A percentile compares a stretch with the other conserved stretches of the same genome.
Evolutionary conservation across 345 rosid species (phyloP).

Genomic region (Lepidium sativum): DNA sequence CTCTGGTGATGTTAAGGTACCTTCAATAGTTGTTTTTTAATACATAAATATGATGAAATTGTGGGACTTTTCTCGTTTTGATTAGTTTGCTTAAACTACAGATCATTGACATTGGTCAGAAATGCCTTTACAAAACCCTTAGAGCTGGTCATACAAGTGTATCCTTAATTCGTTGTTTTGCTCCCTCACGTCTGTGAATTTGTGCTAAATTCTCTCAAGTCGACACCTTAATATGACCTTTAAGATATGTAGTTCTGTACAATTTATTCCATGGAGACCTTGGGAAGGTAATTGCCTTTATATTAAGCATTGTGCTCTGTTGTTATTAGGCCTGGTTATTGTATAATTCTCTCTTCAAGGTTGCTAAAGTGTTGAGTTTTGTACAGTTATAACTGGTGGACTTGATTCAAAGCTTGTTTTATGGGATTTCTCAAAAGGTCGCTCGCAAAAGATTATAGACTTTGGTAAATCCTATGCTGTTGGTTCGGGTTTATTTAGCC

Average conservation of each 20-base stretch:
- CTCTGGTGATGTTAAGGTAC: constrained; percentile 78
- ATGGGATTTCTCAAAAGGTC: constrained; percentile 95
- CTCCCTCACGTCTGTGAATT: background rate
- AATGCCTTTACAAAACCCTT: constrained; percentile 66
- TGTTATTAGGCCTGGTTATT: background rate
- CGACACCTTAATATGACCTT: constrained; percentile 26
- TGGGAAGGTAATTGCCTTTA: constrained; percentile 62
- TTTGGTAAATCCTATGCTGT: constrained; percentile 38
- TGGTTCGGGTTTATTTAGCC: background rate
- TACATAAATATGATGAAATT: background rate
- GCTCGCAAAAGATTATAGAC: constrained; percentile 55
- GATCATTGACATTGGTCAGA: constrained; percentile 72
- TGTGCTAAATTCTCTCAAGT: background rate
- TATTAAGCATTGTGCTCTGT: background rate
- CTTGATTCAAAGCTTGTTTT: constrained; percentile 78
- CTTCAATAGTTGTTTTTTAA: background rate
- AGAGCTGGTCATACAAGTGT: constrained; percentile 86
- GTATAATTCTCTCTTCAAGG: background rate
- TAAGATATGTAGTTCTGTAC: constrained; percentile 85
- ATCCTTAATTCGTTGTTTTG: constrained; percentile 36
- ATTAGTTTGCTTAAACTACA: constrained; percentile 22
- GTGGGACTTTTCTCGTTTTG: background rate
- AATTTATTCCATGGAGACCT: constrained; percentile 90
- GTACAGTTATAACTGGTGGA: constrained; percentile 77
- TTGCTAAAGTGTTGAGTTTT: background rate